Evolutionary conservation across 352 stramenopile species (phyloP), one percentile per base, ranked within the genome.

Genomic region (Phytophthora hibernalis): DNA sequence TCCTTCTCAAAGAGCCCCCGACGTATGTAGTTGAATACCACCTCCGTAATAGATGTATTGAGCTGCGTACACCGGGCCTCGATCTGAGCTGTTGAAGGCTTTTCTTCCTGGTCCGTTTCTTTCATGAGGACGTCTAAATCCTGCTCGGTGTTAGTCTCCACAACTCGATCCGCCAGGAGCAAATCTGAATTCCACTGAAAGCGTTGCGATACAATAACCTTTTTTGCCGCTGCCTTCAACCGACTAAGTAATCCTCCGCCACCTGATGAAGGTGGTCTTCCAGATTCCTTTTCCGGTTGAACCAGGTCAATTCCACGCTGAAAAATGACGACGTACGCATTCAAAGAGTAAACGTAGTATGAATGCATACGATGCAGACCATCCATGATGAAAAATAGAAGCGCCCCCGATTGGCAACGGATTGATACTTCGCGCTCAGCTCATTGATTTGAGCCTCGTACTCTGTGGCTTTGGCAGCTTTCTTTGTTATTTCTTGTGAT

Each of bases 381-480:
- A 65, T 97, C 94, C 87, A 98, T 97, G 43, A 98, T 73, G 76
- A 98, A 98, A 74, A 98, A 98, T 3, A 98, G 78, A 62, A 98
- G 67, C n/a, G 93, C 91, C 10, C 91, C n/a, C 96, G 83, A 24
- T 71, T 85, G 5, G 95, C 96, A 16, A 98, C 96, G 1, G 84
- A 80, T n/a, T 95, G 81, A 65, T 98, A 98, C 74, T 97, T 97
- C 3, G 90, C 79, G 31, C 84, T 97, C 8, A 97, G 91, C 48
- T 83, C 65, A 33, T 85, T 82, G 67, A 98, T 97, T 45, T 93
- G 77, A 8, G 74, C 70, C 45, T 96, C 85, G 45, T 89, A 92
- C 33, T 87, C 83, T 4, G 72, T 72, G 2, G 91, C 91, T 28
- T 88, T 91, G 43, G 90, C 88, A 13, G 90, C 83, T 53, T 95